Percentiles rank a stretch among this genome's conserved stretches.
Evolutionary conservation across 345 rosid genomes (phyloP).

Genomic region (Mallotus nudiflorus): DNA sequence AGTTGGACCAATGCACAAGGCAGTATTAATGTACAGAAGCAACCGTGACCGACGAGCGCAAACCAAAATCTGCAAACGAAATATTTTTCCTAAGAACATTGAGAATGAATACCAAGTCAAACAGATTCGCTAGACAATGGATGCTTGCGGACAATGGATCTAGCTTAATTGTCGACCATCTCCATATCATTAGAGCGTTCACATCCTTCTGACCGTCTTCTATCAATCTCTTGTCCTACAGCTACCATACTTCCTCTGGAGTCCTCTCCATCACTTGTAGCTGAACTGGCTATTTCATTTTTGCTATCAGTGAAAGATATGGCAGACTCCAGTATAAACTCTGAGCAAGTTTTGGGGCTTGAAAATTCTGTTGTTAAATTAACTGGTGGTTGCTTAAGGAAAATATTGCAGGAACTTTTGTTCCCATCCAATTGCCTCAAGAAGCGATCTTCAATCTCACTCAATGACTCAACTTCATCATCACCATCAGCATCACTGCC

Average conservation of each 20-base stretch:
- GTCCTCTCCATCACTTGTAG: conserved; percentile 38
- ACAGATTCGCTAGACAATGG: conserved; percentile 15
- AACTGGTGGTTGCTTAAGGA: conserved; percentile 13
- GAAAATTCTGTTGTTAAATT: conserved; percentile 18
- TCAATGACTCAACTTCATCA: conserved; percentile 51
- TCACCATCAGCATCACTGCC: conserved; percentile 37
- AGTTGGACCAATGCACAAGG: conserved; percentile 12
- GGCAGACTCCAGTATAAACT: conserved; percentile 36
- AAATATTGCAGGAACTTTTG: conserved; percentile 16
- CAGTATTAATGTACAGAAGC: conserved; percentile 57
- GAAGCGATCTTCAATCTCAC: conserved; percentile 71
- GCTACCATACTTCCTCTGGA: conserved; percentile 25
- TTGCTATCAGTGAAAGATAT: conserved; percentile 48
- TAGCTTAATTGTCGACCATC: conserved; percentile 32
- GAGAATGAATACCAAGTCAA: conserved; percentile 26
- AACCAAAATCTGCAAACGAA: conserved; percentile 26
- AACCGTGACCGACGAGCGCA: conserved; percentile 23
- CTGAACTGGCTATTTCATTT: conserved; percentile 36
- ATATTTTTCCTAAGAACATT: background rate
- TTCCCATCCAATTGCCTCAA: conserved; percentile 47
- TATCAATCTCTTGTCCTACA: conserved; percentile 10
- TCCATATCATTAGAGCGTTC: conserved; percentile 24
- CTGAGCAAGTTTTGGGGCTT: conserved; percentile 37
- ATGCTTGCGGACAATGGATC: conserved; percentile 17
- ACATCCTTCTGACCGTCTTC: conserved; percentile 20